phyloP scores from a whole-genome alignment of 2,329 filamentous ascomycete species.

The Aspergillus sojae region DNA sequence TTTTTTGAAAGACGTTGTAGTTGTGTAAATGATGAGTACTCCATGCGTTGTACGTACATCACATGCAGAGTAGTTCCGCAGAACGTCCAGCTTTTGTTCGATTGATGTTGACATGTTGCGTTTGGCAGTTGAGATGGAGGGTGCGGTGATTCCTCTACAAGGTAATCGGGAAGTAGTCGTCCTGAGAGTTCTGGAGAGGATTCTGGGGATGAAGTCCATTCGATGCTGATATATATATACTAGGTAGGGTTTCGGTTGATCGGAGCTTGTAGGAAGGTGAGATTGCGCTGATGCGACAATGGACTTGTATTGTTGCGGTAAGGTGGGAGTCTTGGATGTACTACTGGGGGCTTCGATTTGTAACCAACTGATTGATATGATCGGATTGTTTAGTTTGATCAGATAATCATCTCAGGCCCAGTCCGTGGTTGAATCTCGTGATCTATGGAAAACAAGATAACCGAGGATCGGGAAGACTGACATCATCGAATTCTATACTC shows the following conservation, averaged over 20 bases:
- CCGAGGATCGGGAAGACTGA: constrained; percentile 19
- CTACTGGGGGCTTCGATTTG: no score
- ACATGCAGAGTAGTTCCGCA: constrained; percentile 45
- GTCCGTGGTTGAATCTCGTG: not conserved
- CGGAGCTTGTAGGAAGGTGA: not conserved
- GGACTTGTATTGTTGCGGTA: not conserved
- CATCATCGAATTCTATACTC: constrained; percentile 4
- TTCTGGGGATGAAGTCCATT: constrained; percentile 11
- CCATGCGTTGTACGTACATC: constrained; percentile 36
- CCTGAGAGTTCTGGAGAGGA: not conserved
- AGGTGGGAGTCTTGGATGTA: no score
- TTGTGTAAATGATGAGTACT: not conserved
- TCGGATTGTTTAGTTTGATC: not conserved
- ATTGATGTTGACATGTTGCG: constrained; percentile 35
- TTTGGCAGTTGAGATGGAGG: not conserved
- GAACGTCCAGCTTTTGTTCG: constrained; percentile 36
- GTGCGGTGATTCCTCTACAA: not conserved
- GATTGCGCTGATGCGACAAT: not conserved
- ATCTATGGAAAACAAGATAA: constrained; percentile 4
- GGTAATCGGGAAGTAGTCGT: not conserved
- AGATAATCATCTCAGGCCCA: not conserved
- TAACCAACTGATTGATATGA: no score
- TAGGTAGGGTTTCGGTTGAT: not conserved
- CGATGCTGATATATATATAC: not conserved
- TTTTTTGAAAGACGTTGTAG: not conserved